phyloP scores from a whole-genome alignment of 2,329 filamentous ascomycete genomes.

The Xylaria sp. region DNA sequence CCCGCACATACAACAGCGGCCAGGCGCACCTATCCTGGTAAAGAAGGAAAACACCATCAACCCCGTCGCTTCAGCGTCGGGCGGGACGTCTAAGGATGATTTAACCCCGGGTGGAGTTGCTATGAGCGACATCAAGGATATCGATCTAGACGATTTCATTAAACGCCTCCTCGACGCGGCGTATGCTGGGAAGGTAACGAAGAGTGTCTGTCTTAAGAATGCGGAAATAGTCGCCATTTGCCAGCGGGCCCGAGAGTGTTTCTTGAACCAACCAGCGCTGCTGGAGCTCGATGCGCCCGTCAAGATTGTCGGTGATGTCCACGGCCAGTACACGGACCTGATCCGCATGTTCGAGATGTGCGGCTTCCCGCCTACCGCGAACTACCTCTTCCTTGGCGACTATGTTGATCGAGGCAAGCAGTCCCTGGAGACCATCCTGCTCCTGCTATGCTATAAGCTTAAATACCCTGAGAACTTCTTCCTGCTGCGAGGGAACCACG shows the following conservation, averaged over 20 bases:
- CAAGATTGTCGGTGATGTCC: conserved; percentile 96
- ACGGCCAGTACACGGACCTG: conserved; percentile 94
- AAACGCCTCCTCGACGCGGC: conserved; percentile 90
- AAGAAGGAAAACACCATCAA: conserved; percentile 74
- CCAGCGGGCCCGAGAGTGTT: conserved; percentile 82
- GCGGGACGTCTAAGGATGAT: conserved; percentile 45
- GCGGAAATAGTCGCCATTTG: conserved; percentile 96
- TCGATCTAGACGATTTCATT: conserved; percentile 97
- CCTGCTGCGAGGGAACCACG: conserved; percentile 89
- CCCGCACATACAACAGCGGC: conserved; percentile 62
- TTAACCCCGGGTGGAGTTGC: conserved; percentile 63
- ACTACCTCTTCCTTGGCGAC: conserved; percentile 93
- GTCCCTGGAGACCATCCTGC: conserved; percentile 89
- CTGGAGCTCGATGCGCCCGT: conserved; percentile 92
- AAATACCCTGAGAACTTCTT: conserved; percentile 99
- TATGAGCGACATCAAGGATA: conserved; percentile 87
- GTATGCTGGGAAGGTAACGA: conserved; percentile 95
- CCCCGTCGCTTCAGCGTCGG: conserved; percentile 52
- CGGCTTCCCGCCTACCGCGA: conserved; percentile 87
- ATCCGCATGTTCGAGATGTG: conserved; percentile 99
- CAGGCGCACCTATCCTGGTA: conserved; percentile 87
- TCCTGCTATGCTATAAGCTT: conserved; percentile 94
- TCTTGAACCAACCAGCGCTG: conserved; percentile 88
- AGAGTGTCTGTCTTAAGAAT: conserved; percentile 96
- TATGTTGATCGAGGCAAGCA: conserved; percentile 98